Conservation (phyloP, 495 filamentous ascomycete genomes). For the Melanomma pulvis-pyrius region DNA sequence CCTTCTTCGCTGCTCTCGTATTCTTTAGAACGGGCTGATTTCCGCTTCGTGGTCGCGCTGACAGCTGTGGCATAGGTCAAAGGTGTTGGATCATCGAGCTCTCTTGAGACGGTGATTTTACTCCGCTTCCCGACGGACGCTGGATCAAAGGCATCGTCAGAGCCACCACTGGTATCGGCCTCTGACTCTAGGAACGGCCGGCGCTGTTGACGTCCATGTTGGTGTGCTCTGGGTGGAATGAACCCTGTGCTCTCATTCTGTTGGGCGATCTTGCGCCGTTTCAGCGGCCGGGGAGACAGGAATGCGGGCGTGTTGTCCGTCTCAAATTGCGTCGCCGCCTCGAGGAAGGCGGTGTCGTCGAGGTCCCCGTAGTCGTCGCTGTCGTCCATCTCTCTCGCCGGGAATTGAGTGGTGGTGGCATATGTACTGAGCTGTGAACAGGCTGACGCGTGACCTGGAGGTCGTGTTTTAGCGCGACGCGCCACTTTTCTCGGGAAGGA, state of each 20-base stretch:
- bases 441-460: constrained; percentile 14
- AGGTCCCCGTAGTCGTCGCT: constrained; percentile 44
- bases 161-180: constrained; percentile 2
- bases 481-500: neutral
- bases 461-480: constrained; percentile 21
- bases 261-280: constrained; percentile 30
- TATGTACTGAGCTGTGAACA: neutral
- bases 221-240: constrained; percentile 22
- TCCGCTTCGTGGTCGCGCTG: constrained; percentile 10
- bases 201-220: neutral
- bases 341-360: constrained; percentile 42
- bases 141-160: constrained; percentile 6
- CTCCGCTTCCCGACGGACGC: neutral
- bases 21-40: neutral
- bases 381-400: constrained; percentile 35
- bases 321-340: constrained; percentile 43
- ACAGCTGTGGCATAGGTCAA: constrained; percentile 16
- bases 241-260: constrained; percentile 14
- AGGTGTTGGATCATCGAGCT: neutral
- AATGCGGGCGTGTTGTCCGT: constrained; percentile 28
- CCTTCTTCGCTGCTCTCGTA: constrained; percentile 4
- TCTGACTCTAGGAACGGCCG: constrained; percentile 3
- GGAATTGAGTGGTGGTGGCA: neutral
- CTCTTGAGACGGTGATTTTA: neutral
- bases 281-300: constrained; percentile 28